Evolutionary conservation across 805 yeast species (phyloP), one percentile per base, ranked within the genome.

Genomic region (Wickerhamiella brachini): DNA sequence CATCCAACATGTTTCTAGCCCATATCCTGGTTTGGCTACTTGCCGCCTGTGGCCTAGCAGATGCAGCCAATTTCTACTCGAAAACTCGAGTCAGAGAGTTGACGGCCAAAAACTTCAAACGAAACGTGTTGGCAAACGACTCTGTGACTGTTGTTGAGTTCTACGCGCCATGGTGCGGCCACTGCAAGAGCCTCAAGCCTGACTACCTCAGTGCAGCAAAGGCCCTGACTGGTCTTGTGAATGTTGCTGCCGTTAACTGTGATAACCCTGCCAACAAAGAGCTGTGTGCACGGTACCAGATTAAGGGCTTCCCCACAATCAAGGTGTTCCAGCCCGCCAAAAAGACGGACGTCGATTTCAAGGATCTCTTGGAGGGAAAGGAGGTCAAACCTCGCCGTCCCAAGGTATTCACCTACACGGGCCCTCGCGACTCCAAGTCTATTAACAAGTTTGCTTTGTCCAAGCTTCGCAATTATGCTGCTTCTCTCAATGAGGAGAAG

Each of bases 121-220:
- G 76, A 51, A 83, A 81, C 47, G 78, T 89, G 3, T 71, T 79
- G 44, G 65, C 71, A 21, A 73, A 94, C 2, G 87, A 87, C 62
- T 83, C 86, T 59, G 83, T 95, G 1, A 68, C 95, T 1, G 59
- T 89, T 52, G 95, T 90, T 51, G 85, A 86, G 72, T 90, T 89
- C 71, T 89, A 85, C 65, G 97, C 97, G 47, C 94, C 97, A 65
- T 90, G 97, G 97, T 89, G 97, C 75, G 96, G 96, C 17, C 93
- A 89, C 71, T 89, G 97, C 76, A 87, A 89, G 73, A 75, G 79
- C 52, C 69, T 90, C 48, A 77, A 79, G 53, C 81, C 83, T 3
- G 78, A 78, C 1, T 83, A 73, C 65, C 69, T 71, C 47, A 81
- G 81, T 61, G 78, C 81, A 13, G 94, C 85, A 6, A 77, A 76